Conservation (phyloP, 1,284 basidiomycete species). For the Malassezia nana region DNA sequence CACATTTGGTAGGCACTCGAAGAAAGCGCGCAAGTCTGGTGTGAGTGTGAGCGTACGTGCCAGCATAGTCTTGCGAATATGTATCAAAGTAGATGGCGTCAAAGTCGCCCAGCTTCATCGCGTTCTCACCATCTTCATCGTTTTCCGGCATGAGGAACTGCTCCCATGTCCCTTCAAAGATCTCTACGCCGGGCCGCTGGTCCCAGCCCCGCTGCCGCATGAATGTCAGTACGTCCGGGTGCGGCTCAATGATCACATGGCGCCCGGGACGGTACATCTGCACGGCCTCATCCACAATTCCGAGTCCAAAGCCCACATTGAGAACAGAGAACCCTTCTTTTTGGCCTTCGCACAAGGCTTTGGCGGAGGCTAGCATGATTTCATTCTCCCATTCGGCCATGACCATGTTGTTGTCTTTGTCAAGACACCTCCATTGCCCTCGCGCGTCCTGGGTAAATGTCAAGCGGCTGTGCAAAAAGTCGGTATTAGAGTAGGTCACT, state of each 20-base stretch:
- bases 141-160: slow-evolving; percentile 67
- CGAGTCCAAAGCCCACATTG: slow-evolving; percentile 88
- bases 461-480: slow-evolving; percentile 65
- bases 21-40: slow-evolving; percentile 66
- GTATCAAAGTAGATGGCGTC: slow-evolving; percentile 92
- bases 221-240: slow-evolving; percentile 74
- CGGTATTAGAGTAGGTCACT: slow-evolving; percentile 55
- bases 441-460: slow-evolving; percentile 56
- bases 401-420: slow-evolving; percentile 58
- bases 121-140: slow-evolving; percentile 67
- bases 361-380: slow-evolving; percentile 38
- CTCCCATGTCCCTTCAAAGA: slow-evolving; percentile 43
- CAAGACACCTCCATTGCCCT: slow-evolving; percentile 70
- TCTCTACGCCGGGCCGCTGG: slow-evolving; percentile 29
- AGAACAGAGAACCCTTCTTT: slow-evolving; percentile 59
- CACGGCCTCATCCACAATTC: slow-evolving; percentile 79
- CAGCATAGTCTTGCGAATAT: slow-evolving; percentile 75
- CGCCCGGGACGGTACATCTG: slow-evolving; percentile 60
- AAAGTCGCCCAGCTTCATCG: slow-evolving; percentile 60
- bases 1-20: slow-evolving; percentile 69
- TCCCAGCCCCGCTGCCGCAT: slow-evolving; percentile 55
- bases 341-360: slow-evolving; percentile 29
- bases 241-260: slow-evolving; percentile 90
- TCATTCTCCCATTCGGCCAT: slow-evolving; percentile 56
- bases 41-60: slow-evolving; percentile 47